phyloP scores from a whole-genome alignment of 1,284 basidiomycete species.

The Prillingera fragicola region DNA sequence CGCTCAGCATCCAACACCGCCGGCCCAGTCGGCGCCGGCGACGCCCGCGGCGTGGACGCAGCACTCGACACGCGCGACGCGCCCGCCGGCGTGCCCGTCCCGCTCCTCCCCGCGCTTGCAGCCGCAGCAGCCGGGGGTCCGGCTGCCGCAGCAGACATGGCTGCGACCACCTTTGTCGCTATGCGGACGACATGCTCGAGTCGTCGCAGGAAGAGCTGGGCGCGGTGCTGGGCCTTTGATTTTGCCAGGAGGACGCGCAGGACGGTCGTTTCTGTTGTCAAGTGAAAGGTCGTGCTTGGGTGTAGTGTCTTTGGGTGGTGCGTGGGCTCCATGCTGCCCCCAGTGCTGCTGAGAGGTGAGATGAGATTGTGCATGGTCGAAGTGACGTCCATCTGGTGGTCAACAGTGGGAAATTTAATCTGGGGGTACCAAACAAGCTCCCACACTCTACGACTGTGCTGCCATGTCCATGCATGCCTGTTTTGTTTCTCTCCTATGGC shows the following conservation, averaged over 20 bases:
- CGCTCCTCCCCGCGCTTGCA: background rate
- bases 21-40: background rate
- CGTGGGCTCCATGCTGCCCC: background rate
- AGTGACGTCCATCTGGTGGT: no score
- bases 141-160: background rate
- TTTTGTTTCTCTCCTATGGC: no score
- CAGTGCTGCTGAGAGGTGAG: background rate
- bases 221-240: conserved; percentile 25
- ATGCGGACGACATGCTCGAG: conserved; percentile 18
- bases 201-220: conserved; percentile 24
- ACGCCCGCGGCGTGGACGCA: no score
- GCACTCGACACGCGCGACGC: no score
- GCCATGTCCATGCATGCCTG: no score
- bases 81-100: background rate
- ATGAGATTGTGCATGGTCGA: background rate
- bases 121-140: no score
- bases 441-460: no score
- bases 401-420: no score
- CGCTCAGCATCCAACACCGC: no score
- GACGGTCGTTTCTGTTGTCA: conserved; percentile 19
- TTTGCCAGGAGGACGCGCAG: conserved; percentile 14
- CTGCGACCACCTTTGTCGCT: background rate
- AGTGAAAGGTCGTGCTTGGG: conserved; percentile 15
- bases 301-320: conserved; percentile 8
- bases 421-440: no score